Conservation (phyloP, 495 filamentous ascomycete species). For the Trichoderma reesei region DNA sequence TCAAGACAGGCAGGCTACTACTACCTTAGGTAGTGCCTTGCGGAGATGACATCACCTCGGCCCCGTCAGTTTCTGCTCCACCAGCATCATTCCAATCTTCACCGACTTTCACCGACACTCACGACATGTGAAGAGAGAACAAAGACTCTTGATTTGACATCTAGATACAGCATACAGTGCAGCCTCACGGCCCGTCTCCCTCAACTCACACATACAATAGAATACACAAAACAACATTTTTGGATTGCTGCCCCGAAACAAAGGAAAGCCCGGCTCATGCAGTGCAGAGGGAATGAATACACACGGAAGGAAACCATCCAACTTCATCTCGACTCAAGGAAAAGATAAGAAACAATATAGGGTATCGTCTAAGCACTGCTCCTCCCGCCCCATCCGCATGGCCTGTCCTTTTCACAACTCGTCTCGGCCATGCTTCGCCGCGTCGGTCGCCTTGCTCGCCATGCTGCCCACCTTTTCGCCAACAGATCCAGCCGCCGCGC, state of each 20-base stretch:
- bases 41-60: slow-evolving; percentile 4
- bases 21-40: no score
- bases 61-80: background rate
- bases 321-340: background rate
- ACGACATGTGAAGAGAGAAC: background rate
- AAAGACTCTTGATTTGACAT: background rate
- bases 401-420: slow-evolving; percentile 38
- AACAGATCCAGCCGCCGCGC: slow-evolving; percentile 21
- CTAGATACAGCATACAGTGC: background rate
- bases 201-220: background rate
- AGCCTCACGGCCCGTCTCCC: background rate
- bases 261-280: background rate
- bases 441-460: slow-evolving; percentile 34
- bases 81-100: background rate
- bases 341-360: background rate
- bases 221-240: background rate
- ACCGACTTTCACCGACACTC: no score
- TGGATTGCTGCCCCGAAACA: background rate
- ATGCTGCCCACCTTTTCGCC: slow-evolving; percentile 26
- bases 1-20: no score
- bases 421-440: slow-evolving; percentile 43
- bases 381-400: background rate
- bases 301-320: background rate
- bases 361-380: slow-evolving; percentile 8
- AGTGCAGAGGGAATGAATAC: background rate